Base-by-base conservation (phyloP, 768 basidiomycete species). In the Pisolithus sp. region DNA sequence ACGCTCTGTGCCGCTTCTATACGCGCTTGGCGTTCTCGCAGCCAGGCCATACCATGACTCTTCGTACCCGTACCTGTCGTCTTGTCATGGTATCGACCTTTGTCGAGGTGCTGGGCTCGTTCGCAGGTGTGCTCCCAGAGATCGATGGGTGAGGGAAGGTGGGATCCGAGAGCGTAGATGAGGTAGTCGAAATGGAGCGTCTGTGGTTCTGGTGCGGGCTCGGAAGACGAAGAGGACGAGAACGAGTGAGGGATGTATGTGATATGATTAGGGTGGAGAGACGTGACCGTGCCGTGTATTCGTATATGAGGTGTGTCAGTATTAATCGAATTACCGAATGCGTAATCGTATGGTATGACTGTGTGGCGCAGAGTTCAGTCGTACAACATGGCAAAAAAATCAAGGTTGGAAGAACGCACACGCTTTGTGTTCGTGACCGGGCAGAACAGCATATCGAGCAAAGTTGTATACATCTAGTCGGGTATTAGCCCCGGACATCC, bases 391-490 rank as follows among this genome's bases (percentile, higher is more conserved):
- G 7, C 5, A 7, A 42, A 28, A 34, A 21, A 67, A 24, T 15
- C n/a, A 47, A 47, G 4, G 1, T 37, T 10, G 10, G 5, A 21
- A 8, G 45, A 17, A 65, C 76, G 54, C 51, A 80, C 78, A 85
- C 24, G 81, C 81, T 70, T 83, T 85, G 66, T 83, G 78, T 64
- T 82, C 81, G 56, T 83, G 78, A 18, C 78, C 76, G 38, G 80
- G 72, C 5, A 83, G 71, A 20, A 82, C 76, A 17, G 80, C 75
- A 48, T 77, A 75, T 48, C 82, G 71, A 4, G 82, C 78, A 38
- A 84, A 71, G 28, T 79, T 76, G 62, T 84, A 86, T 1, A 82
- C 72, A 56, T 80, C 76, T 74, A 49, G 12, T 34, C 13, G 30
- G 18, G 53, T 37, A 24, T 50, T 17, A 49, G 50, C 34, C 44